Evolutionary conservation across 306 rosid species (phyloP), one percentile per base, ranked within the genome.

Genomic region (Lagenaria siceraria): DNA sequence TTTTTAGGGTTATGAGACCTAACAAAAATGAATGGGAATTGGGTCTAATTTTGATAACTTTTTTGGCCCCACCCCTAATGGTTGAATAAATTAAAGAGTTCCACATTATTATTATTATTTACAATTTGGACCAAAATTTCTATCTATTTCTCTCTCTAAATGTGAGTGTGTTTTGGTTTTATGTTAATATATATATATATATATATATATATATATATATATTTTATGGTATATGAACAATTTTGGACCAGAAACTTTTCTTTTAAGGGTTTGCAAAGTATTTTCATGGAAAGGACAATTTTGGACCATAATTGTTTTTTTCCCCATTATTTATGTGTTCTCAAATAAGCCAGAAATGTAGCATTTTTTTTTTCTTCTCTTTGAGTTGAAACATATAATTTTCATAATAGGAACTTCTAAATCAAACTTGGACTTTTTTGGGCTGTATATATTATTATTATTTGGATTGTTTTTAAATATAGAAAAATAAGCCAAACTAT

Each of bases 21-120:
- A 24, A 38, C 12, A 24, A 43, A 70, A 43, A 40, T 68, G 29
- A 36, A 49, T 38, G 52, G 52, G 24, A 18, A n/a, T n/a, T 66
- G 52, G 35, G n/a, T 21, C 12, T 21, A 43, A 69, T 42, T n/a
- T 29, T 69, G 51, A 46, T 46, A n/a, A n/a, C 11, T 43, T 38
- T 46, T 70, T 38, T n/a, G 19, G 19, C 74, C 36, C 54, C n/a
- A n/a, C n/a, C 36, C 10, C 49, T 46, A 24, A 13, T 70, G 10
- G 74, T 68, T 68, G 74, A 70, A 70, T 70, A 70, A 70, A 70
- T 46, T 43, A 24, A 68, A 21, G 74, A 68, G 35, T 70, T 70
- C 54, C 42, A 40, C 31, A 17, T 46, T 46, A 46, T 46, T 46
- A 46, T 46, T 46, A 3, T 2, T 1, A 40, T 33, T 68, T 21